phyloP scores from a whole-genome alignment of 2,329 filamentous ascomycete species.

The Pestalotiopsis sp. region DNA sequence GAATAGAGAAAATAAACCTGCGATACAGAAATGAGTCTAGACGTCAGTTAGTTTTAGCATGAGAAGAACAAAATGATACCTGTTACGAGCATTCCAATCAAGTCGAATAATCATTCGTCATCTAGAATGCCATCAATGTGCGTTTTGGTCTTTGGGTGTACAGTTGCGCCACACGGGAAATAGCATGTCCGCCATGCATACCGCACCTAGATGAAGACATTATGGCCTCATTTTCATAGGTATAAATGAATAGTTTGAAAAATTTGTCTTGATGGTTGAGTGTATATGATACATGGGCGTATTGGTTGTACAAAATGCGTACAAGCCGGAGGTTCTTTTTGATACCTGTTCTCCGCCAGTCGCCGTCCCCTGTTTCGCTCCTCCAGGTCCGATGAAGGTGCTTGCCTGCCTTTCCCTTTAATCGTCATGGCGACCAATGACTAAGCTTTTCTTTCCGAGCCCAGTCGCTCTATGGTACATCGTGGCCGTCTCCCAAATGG shows the following conservation, averaged over 20 bases:
- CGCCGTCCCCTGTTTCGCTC: neutral
- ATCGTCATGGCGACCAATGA: neutral
- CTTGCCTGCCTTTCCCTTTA: neutral
- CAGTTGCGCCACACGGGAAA: too few relatives aligned
- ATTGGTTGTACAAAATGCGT: constrained; percentile 6
- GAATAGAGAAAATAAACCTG: constrained; percentile 11
- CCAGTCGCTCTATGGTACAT: neutral
- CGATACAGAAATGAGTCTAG: neutral
- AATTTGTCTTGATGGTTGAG: neutral
- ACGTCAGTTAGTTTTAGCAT: neutral
- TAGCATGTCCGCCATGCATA: too few relatives aligned
- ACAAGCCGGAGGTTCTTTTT: neutral
- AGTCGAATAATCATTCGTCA: neutral
- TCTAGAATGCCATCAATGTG: neutral
- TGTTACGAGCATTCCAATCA: neutral
- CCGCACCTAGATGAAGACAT: too few relatives aligned
- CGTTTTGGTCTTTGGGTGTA: too few relatives aligned
- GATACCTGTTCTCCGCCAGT: neutral
- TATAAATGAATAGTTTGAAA: neutral
- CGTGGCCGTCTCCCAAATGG: neutral
- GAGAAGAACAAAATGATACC: constrained; percentile 1
- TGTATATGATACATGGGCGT: neutral
- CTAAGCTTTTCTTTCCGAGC: neutral
- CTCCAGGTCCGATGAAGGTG: neutral
- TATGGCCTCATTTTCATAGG: neutral